Conservation (phyloP, 2,329 filamentous ascomycete genomes). For the Alternaria postmessia region DNA sequence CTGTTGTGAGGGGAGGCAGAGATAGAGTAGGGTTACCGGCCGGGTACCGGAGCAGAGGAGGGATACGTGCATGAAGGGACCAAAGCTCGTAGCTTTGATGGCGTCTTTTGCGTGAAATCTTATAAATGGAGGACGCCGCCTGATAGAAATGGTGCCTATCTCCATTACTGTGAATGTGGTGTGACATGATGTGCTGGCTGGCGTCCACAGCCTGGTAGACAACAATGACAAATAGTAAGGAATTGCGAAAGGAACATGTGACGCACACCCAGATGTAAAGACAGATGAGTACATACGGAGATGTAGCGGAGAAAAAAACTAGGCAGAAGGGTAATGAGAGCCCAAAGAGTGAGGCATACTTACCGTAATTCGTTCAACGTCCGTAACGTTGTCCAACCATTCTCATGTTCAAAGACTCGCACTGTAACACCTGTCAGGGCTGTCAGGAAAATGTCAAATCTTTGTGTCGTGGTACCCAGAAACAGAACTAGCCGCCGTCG, state of each 20-base stretch:
- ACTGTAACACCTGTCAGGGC: slow-evolving; percentile 36
- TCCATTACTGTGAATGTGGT: neutral
- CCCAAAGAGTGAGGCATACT: neutral
- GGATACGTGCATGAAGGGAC: neutral
- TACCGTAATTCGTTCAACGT: neutral
- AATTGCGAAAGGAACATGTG: neutral
- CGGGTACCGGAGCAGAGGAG: neutral
- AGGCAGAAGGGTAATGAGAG: neutral
- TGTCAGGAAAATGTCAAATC: slow-evolving; percentile 28
- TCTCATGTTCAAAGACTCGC: slow-evolving; percentile 20
- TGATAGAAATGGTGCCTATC: neutral
- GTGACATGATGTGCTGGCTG: slow-evolving; percentile 8
- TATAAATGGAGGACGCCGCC: neutral
- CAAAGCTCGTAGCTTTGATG: neutral
- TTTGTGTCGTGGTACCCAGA: slow-evolving; percentile 13
- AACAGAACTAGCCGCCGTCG: neutral
- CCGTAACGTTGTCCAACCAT: neutral
- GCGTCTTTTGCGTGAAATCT: neutral
- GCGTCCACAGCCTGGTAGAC: neutral
- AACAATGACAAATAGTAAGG: neutral
- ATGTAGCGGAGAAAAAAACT: neutral
- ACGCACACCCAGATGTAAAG: neutral
- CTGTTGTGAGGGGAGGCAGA: neutral
- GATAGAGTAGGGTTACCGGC: neutral
- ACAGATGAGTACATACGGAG: neutral